phyloP scores from a whole-genome alignment of 2,329 filamentous ascomycete species.

The Huntiella moniliformis region DNA sequence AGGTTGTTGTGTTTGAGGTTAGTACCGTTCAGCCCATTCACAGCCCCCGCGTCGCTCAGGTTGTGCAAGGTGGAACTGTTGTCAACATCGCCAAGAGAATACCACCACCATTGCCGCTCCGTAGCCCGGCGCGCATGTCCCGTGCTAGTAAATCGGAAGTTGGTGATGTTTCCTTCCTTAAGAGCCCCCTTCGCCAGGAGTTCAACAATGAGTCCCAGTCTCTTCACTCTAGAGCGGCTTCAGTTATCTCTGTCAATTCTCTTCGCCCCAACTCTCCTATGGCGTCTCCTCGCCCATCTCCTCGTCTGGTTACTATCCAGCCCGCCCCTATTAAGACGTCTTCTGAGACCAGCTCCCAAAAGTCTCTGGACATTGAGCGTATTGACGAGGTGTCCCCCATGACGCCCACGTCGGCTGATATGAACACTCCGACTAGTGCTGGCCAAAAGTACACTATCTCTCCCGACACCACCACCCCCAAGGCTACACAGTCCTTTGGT shows the following conservation, averaged over 20 bases:
- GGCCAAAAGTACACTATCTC: conserved; percentile 7
- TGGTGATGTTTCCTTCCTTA: conserved; percentile 35
- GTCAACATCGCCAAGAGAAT: conserved; percentile 70
- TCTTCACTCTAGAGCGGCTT: conserved; percentile 4
- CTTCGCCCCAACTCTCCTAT: background rate
- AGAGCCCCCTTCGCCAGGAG: conserved; percentile 32
- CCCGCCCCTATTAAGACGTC: background rate
- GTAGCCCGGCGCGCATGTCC: conserved; percentile 51
- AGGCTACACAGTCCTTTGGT: conserved; percentile 5
- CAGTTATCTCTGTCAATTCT: conserved; percentile 6
- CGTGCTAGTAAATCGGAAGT: conserved; percentile 35
- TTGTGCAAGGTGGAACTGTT: conserved; percentile 53
- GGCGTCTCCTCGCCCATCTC: background rate
- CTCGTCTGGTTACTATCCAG: background rate
- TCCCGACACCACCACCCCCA: conserved; percentile 4
- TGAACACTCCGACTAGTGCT: conserved; percentile 4
- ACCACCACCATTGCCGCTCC: conserved; percentile 56
- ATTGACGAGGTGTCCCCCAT: conserved; percentile 5
- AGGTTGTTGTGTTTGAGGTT: conserved; percentile 49
- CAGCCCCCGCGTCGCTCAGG: conserved; percentile 40
- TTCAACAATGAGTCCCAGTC: conserved; percentile 18
- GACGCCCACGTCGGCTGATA: conserved; percentile 4
- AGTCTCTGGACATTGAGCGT: conserved; percentile 6
- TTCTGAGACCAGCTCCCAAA: background rate
- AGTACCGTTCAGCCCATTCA: conserved; percentile 31